Conservation (phyloP, 768 basidiomycete genomes). For the Mycena rebaudengoi region DNA sequence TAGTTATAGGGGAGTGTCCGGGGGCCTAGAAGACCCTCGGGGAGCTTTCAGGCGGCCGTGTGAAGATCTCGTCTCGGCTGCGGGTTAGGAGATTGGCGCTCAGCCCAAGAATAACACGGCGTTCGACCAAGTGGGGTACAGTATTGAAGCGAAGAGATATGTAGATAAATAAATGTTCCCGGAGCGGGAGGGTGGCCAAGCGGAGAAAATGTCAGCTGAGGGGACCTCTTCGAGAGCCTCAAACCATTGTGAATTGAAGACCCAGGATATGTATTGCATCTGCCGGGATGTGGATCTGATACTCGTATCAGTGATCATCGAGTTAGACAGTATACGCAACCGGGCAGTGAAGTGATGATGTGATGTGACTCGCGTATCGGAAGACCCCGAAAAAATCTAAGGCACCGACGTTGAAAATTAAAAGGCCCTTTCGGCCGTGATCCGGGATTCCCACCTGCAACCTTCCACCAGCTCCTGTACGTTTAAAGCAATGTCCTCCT, state of each 20-base stretch:
- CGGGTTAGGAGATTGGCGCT: background rate
- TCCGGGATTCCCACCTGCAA: slow-evolving; percentile 3
- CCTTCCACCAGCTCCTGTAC: background rate
- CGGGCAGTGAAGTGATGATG: background rate
- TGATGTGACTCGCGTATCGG: background rate
- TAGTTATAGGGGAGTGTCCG: too few relatives aligned
- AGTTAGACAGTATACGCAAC: too few relatives aligned
- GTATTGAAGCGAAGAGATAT: slow-evolving; percentile 3
- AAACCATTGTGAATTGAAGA: too few relatives aligned
- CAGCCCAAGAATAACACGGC: background rate
- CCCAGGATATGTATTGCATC: background rate
- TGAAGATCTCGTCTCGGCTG: background rate
- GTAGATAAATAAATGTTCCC: background rate
- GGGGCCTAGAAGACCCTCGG: too few relatives aligned
- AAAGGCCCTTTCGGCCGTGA: slow-evolving; percentile 1
- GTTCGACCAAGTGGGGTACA: background rate
- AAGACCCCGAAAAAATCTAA: background rate
- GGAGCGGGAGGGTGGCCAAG: background rate
- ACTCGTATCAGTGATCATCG: background rate
- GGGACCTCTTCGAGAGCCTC: background rate
- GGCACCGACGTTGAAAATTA: background rate
- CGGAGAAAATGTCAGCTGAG: background rate
- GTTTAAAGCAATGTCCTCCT: too few relatives aligned
- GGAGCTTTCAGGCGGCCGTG: background rate
- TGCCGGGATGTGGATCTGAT: background rate